Evolutionary conservation across 2,329 filamentous ascomycete genomes (phyloP), one percentile per base, ranked within the genome.

Genomic region (Colletotrichum tropicale): DNA sequence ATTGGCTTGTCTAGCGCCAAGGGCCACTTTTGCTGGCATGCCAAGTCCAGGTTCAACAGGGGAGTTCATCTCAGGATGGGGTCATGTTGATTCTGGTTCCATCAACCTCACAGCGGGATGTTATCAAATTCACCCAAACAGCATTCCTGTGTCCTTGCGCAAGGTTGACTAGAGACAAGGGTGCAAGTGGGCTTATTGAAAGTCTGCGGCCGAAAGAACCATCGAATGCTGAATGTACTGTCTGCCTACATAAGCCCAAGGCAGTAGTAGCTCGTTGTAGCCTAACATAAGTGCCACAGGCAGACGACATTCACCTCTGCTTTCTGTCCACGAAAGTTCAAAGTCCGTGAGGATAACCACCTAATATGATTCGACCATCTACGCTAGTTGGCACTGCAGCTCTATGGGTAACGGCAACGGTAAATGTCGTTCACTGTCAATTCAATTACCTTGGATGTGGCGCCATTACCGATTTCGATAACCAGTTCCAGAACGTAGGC

Each of bases 41-140:
- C 3, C 18, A 4, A 10, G 0, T n/a, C 2, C 5, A n/a, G 5
- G 1, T 2, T 43, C 18, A n/a, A 2, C 2, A 6, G 18, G 18
- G 18, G 38, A 5, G 9, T n/a, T n/a, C 3, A n/a, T 48, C 38
- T n/a, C 38, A 48, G 0, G 38, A 48, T 48, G 38, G 18, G 9
- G 9, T 48, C 38, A n/a, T 48, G 38, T 12, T 48, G 9, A 48
- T 21, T 12, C 18, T 10, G 18, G 0, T 21, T 2, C 9, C 18
- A 48, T 48, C 3, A 48, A 3, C 18, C 38, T 48, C 18, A 48
- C 9, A 48, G 38, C 38, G 38, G 0, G 18, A 48, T 48, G 38
- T 12, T 10, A 3, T 0, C 9, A 48, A 48, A n/a, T 48, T 4
- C 38, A 48, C 38, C n/a, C 18, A 48, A 21, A 48, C 1, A 6